These are phyloP conservation scores for Fusarium pseudoanthophilum DNA, from an alignment of 2,329 filamentous ascomycete species.

Conservation along the genomic window DNA sequence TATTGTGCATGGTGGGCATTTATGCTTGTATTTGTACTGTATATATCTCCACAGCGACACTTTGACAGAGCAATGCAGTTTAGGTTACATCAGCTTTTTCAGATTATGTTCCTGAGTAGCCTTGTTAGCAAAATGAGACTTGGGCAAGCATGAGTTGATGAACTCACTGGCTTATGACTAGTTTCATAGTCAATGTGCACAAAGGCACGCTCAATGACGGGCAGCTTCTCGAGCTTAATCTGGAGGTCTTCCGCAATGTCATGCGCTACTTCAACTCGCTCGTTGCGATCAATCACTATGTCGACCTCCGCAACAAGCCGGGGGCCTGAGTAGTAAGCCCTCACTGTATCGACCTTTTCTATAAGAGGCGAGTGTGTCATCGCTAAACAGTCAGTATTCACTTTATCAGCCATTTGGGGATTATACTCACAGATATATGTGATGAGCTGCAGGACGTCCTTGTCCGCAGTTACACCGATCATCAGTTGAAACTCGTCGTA, in stretches of 20 bases:
- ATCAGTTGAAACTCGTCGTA: conserved; percentile 91
- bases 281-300: conserved; percentile 86
- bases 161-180: conserved; percentile 81
- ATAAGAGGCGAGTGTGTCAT: background rate
- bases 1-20: background rate
- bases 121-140: background rate
- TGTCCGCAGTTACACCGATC: conserved; percentile 87
- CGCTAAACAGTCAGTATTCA: background rate
- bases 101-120: background rate
- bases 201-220: conserved; percentile 91
- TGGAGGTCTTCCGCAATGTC: conserved; percentile 95
- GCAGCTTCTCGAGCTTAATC: conserved; percentile 90
- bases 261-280: conserved; percentile 81
- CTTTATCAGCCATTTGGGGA: background rate
- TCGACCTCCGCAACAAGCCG: conserved; percentile 95
- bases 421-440: conserved; percentile 80
- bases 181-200: conserved; percentile 99
- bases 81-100: background rate
- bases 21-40: background rate
- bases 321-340: conserved; percentile 90
- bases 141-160: background rate
- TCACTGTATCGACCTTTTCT: conserved; percentile 80
- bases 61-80: background rate
- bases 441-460: conserved; percentile 89
- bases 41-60: background rate